A percentile compares a stretch with the other conserved stretches of the same genome.
Conservation (phyloP, 2,329 filamentous ascomycete species). For the Calycina marina region DNA sequence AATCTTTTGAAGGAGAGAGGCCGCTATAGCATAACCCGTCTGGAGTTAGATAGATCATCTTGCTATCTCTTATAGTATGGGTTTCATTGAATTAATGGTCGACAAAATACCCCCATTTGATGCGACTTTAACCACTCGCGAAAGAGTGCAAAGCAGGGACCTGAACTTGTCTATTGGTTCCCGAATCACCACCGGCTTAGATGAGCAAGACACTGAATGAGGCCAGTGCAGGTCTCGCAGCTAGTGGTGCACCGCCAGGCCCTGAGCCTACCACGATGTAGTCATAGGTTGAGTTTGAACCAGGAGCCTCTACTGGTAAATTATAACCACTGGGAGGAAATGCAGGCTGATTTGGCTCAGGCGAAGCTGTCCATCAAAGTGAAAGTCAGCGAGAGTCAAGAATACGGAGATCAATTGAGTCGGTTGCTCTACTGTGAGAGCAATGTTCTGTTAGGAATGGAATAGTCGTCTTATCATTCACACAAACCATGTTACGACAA, state of each 20-base stretch:
- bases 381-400: too few species aligned
- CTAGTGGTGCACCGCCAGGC: constrained; percentile 34
- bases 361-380: too few species aligned
- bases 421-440: too few species aligned
- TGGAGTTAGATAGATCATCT: constrained; percentile 23
- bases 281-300: constrained; percentile 33
- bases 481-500: too few species aligned
- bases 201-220: constrained; percentile 37
- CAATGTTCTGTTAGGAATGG: too few species aligned
- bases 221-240: constrained; percentile 34
- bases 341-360: too few species aligned
- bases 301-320: too few species aligned
- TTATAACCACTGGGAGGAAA: too few species aligned
- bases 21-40: constrained; percentile 15
- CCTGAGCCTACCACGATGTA: constrained; percentile 41
- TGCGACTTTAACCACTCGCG: constrained; percentile 31
- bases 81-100: constrained; percentile 10
- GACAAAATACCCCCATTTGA: constrained; percentile 35
- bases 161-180: constrained; percentile 26
- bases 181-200: constrained; percentile 38
- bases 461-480: too few species aligned
- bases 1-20: constrained; percentile 13
- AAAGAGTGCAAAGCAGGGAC: constrained; percentile 33
- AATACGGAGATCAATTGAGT: too few species aligned
- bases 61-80: constrained; percentile 8